A percentile compares a stretch with the other conserved stretches of the same genome.
These are phyloP conservation scores for Rubia peregrina DNA, from an alignment of 305 asterid species.

Conservation along the genomic window DNA sequence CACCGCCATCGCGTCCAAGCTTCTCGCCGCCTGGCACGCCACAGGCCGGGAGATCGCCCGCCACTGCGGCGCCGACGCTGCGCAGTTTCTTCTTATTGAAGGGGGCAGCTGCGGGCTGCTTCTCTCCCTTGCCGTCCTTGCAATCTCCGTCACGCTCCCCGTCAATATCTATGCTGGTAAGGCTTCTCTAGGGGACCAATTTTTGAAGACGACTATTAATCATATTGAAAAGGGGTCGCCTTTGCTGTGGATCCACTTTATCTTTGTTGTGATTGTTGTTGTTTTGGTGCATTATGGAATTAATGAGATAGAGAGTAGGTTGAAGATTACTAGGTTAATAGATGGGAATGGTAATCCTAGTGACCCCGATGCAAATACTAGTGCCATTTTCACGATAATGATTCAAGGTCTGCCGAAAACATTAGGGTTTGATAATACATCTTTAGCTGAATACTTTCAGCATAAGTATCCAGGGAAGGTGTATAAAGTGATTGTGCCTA, in stretches of 20 bases:
- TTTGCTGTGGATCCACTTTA: constrained; percentile 88
- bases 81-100: constrained; percentile 80
- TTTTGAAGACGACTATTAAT: constrained; percentile 81
- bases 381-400: constrained; percentile 82
- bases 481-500: constrained; percentile 72
- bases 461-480: constrained; percentile 84
- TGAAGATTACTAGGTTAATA: constrained; percentile 73
- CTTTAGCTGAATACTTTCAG: constrained; percentile 76
- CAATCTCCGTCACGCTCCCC: constrained; percentile 61
- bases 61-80: constrained; percentile 97
- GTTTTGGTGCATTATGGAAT: constrained; percentile 69
- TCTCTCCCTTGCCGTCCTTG: constrained; percentile 51
- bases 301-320: constrained; percentile 52
- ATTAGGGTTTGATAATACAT: constrained; percentile 66
- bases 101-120: constrained; percentile 80
- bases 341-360: constrained; percentile 83
- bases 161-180: constrained; percentile 68
- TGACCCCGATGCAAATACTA: constrained; percentile 53
- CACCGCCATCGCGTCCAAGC: constrained; percentile 76
- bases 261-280: constrained; percentile 66
- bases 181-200: constrained; percentile 69
- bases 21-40: constrained; percentile 98
- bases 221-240: constrained; percentile 81
- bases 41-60: constrained; percentile 84
- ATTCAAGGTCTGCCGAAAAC: constrained; percentile 84